Evolutionary conservation across 495 filamentous ascomycete genomes (phyloP), one percentile per base, ranked within the genome.

Genomic region (Eremomyces bilateralis): DNA sequence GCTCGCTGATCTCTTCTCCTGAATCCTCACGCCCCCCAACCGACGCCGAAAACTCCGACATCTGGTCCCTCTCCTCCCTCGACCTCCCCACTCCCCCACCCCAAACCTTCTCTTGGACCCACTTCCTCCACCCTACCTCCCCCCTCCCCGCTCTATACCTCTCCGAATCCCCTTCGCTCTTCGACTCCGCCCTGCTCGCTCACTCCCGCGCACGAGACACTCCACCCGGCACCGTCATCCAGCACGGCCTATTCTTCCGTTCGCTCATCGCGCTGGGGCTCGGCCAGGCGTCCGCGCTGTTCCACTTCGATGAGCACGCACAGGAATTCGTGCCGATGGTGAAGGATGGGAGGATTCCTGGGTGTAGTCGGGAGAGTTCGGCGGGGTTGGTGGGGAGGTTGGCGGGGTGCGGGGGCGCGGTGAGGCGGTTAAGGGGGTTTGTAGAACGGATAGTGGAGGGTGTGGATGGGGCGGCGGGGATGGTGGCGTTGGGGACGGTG

Each of bases 251-350:
- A 13, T 8, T 80, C 42, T 48, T 73, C 21, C 48, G 66, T 31
- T 73, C 70, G 16, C 53, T 93, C 15, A 51, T 80, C 22, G 65
- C 69, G 33, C 63, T 93, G 6, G 78, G 74, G 0, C 60, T 94
- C 2, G 88, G 88, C 3, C 67, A 81, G 53, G 74, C 70, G 33
- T 93, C 85, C 0, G 52, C 76, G 6, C 65, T 93, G 31, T 94
- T 90, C 51, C 49, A 49, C 1, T 92, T 73, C 59, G 61, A 80
- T 36, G 46, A 61, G 20, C 47, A 57, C 17, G 65, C 60, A 20
- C 52, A 52, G 34, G 51, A 52, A 4, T 92, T 93, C 44, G 52
- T 53, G 22, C 70, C 63, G 21, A 54, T 57, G 4, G 43, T 70
- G 4, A 44, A 63, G 2, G 49, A 65, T 31, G 50, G 75, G 15